Percentiles rank a stretch among this genome's conserved stretches.
Evolutionary conservation across 2,329 filamentous ascomycete genomes (phyloP).

Genomic region (Penicillium nordicum): DNA sequence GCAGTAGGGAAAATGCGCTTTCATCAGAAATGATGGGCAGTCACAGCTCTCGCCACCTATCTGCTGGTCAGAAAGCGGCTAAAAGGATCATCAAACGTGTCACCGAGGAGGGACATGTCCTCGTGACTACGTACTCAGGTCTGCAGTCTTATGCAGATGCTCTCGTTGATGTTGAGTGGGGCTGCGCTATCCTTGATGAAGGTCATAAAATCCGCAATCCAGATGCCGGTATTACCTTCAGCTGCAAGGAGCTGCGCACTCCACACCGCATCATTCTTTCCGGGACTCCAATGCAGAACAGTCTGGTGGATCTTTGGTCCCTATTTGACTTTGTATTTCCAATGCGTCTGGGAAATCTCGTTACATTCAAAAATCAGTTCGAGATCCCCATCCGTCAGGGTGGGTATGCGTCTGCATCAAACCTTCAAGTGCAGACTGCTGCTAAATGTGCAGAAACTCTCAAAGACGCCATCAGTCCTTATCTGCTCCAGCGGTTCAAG

Average conservation of each 20-base stretch:
- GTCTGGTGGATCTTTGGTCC: conserved; percentile 91
- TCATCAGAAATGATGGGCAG: conserved; percentile 55
- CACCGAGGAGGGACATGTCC: conserved; percentile 78
- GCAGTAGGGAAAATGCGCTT: conserved; percentile 60
- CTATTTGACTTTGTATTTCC: conserved; percentile 97
- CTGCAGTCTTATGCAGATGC: conserved; percentile 87
- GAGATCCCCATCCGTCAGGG: conserved; percentile 91
- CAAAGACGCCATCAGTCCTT: conserved; percentile 90
- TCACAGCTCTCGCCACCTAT: conserved; percentile 35
- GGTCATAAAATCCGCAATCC: conserved; percentile 98
- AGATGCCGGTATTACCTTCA: conserved; percentile 88
- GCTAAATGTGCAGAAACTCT: conserved; percentile 90
- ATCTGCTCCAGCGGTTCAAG: conserved; percentile 88
- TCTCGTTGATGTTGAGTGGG: conserved; percentile 81
- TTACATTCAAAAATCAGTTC: conserved; percentile 86
- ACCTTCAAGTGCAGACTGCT: conserved; percentile 89
- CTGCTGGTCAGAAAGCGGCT: conserved; percentile 64
- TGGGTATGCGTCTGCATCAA: conserved; percentile 92
- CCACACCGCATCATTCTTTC: conserved; percentile 89
- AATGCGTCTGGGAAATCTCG: conserved; percentile 87
- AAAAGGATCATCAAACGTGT: conserved; percentile 79
- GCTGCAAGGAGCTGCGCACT: conserved; percentile 90
- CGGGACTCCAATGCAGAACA: conserved; percentile 97
- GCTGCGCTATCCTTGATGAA: conserved; percentile 90
- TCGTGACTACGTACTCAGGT: conserved; percentile 94